Percentiles rank a stretch among this genome's conserved stretches.
phyloP scores from a whole-genome alignment of 2,329 filamentous ascomycete species.

The Botrytis galanthina region DNA sequence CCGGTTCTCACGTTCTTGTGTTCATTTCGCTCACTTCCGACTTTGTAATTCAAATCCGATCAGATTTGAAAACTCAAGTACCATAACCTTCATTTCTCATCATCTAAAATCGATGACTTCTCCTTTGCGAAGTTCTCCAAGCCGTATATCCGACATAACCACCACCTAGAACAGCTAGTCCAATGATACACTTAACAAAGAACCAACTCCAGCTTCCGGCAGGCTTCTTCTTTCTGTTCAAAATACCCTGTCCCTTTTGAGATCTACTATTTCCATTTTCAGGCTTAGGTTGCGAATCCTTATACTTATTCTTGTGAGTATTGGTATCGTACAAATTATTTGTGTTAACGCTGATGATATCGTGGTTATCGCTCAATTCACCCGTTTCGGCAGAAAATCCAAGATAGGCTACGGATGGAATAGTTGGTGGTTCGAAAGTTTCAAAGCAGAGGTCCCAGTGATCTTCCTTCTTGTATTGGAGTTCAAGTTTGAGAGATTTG shows the following conservation, averaged over 20 bases:
- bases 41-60: neutral
- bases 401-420: slow-evolving; percentile 74
- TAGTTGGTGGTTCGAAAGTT: slow-evolving; percentile 64
- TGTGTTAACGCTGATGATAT: slow-evolving; percentile 83
- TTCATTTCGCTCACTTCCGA: neutral
- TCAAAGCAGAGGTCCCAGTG: slow-evolving; percentile 92
- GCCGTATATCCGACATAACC: slow-evolving; percentile 83
- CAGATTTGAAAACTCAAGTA: neutral
- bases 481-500: slow-evolving; percentile 82
- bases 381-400: slow-evolving; percentile 87
- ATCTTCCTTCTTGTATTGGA: slow-evolving; percentile 89
- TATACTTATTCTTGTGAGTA: slow-evolving; percentile 30
- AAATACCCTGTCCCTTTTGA: slow-evolving; percentile 25
- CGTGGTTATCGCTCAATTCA: slow-evolving; percentile 95
- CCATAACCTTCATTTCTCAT: neutral
- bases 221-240: slow-evolving; percentile 27
- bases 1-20: neutral
- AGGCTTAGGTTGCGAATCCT: neutral
- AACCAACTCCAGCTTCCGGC: slow-evolving; percentile 65
- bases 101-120: slow-evolving; percentile 38
- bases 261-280: neutral
- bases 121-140: slow-evolving; percentile 57
- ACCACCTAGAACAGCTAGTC: slow-evolving; percentile 67
- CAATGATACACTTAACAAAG: slow-evolving; percentile 78
- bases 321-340: slow-evolving; percentile 81